Base-by-base conservation (phyloP, 768 basidiomycete species). In the Hygrocybe coccinea region DNA sequence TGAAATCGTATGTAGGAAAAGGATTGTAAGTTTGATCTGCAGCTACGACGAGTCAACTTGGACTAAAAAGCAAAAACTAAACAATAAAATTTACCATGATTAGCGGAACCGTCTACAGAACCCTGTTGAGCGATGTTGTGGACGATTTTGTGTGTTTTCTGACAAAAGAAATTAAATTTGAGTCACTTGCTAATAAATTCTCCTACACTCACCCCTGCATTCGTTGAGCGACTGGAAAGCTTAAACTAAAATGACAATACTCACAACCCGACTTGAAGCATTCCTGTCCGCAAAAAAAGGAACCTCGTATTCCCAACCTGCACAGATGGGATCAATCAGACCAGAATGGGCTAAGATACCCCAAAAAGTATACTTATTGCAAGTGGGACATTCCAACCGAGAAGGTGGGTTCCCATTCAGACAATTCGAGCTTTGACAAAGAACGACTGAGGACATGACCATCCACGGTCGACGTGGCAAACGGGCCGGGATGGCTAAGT, bases 241-340 rank as follows among this genome's bases (percentile, higher is more conserved):
- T 59, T 43, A 11, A 33, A 59, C 59, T 55, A 45, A 25, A 55
- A 57, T 14, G 46, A 56, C 17, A 17, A 5, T 37, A 78, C 93
- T 76, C 69, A 95, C 95, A 98, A 69, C 82, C 87, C 46, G 85
- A 81, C 72, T 97, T 97, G 82, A 97, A 97, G 73, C 95, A 98
- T 50, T 90, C 91, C 71, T 98, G 95, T 22, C 86, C 84, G 61
- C 95, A 97, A 73, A 95, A 98, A 68, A 87, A 89, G 33, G 90
- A 92, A 29, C 90, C 89, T 47, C 78, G 79, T 59, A 93, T 86
- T 50, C 87, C 89, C 34, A 92, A 76, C 67, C 90, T 92, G 61
- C 36, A 56, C 46, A 44, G 41, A 45, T 50, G 33, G 12, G 41
- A 54, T 47, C 12, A 21, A 24, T 50, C 39, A 8, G 39, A 22